Conservation (phyloP, 257 asterid species). For the Mentha longifolia region DNA sequence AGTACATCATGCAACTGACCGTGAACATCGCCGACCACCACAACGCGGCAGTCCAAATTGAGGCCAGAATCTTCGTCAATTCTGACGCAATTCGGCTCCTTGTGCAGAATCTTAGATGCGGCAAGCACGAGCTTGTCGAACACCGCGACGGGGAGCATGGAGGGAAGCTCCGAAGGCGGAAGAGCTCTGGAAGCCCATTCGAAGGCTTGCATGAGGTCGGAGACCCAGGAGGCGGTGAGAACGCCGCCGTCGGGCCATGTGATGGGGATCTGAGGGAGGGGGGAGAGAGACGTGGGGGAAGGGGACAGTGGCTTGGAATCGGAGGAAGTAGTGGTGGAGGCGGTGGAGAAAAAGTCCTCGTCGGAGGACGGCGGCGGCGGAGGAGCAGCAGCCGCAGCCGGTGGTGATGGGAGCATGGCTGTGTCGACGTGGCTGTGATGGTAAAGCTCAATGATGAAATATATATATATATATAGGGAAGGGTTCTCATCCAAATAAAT, state of each 20-base stretch:
- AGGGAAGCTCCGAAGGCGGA: slow-evolving; percentile 63
- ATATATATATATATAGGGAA: too few relatives aligned
- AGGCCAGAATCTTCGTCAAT: slow-evolving; percentile 58
- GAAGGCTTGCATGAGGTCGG: slow-evolving; percentile 67
- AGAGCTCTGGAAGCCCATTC: slow-evolving; percentile 77
- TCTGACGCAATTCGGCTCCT: slow-evolving; percentile 81
- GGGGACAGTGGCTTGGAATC: slow-evolving; percentile 51
- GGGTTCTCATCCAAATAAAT: too few relatives aligned
- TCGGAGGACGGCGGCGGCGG: slow-evolving; percentile 59
- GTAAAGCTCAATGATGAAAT: too few relatives aligned
- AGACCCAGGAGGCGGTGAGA: slow-evolving; percentile 65
- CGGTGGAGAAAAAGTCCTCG: slow-evolving; percentile 74
- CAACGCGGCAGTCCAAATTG: slow-evolving; percentile 55
- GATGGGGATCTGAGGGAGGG: slow-evolving; percentile 76
- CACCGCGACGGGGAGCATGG: slow-evolving; percentile 77
- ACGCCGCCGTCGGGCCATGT: slow-evolving; percentile 72
- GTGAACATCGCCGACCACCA: slow-evolving; percentile 95
- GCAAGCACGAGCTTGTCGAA: slow-evolving; percentile 73
- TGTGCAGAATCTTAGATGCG: slow-evolving; percentile 87
- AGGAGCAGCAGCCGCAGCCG: slow-evolving; percentile 26
- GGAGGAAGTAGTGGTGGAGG: slow-evolving; percentile 60
- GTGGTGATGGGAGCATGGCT: slow-evolving; percentile 45
- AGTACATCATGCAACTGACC: slow-evolving; percentile 95
- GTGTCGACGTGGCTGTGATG: slow-evolving; percentile 18
- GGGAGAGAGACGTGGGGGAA: slow-evolving; percentile 32